phyloP scores from a whole-genome alignment of 1,284 basidiomycete species.

The Cryptococcus sp. region DNA sequence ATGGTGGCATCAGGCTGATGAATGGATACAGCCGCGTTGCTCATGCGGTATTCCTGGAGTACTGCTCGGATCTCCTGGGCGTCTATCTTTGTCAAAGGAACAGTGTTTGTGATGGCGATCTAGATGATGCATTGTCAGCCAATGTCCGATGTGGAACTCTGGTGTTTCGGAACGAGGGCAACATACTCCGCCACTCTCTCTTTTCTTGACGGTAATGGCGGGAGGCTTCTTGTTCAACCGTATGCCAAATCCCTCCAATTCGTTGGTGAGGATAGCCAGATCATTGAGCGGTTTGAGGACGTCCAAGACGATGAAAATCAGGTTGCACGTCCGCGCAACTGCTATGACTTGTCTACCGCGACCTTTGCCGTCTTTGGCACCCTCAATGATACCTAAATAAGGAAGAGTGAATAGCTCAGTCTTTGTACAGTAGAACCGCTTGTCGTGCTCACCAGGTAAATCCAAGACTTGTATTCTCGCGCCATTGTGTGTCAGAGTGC shows the following conservation, averaged over 20 bases:
- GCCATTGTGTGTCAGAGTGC: slow-evolving; percentile 70
- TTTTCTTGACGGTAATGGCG: slow-evolving; percentile 81
- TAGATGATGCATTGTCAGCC: slow-evolving; percentile 8
- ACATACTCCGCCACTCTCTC: slow-evolving; percentile 81
- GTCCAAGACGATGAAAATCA: slow-evolving; percentile 98
- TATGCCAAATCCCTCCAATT: slow-evolving; percentile 96
- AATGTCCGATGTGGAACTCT: not conserved
- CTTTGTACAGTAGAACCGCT: not conserved
- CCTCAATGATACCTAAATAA: slow-evolving; percentile 91
- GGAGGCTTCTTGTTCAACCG: slow-evolving; percentile 95
- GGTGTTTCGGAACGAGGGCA: not conserved
- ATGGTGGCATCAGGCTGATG: slow-evolving; percentile 89
- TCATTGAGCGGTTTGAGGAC: slow-evolving; percentile 96
- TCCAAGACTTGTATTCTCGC: slow-evolving; percentile 65
- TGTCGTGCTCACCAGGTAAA: slow-evolving; percentile 43
- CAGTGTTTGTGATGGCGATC: slow-evolving; percentile 90
- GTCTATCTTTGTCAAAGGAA: slow-evolving; percentile 95
- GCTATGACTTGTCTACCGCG: slow-evolving; percentile 94
- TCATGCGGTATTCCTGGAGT: slow-evolving; percentile 83
- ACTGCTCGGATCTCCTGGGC: slow-evolving; percentile 96
- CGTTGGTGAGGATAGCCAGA: slow-evolving; percentile 85
- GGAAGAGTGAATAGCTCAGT: not conserved
- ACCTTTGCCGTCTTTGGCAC: slow-evolving; percentile 96
- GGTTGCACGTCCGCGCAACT: slow-evolving; percentile 94
- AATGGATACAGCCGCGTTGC: slow-evolving; percentile 91